Percentiles rank a stretch among this genome's conserved stretches.
Conservation (phyloP, 2,329 filamentous ascomycete genomes). For the Neopestalotiopsis rosae region DNA sequence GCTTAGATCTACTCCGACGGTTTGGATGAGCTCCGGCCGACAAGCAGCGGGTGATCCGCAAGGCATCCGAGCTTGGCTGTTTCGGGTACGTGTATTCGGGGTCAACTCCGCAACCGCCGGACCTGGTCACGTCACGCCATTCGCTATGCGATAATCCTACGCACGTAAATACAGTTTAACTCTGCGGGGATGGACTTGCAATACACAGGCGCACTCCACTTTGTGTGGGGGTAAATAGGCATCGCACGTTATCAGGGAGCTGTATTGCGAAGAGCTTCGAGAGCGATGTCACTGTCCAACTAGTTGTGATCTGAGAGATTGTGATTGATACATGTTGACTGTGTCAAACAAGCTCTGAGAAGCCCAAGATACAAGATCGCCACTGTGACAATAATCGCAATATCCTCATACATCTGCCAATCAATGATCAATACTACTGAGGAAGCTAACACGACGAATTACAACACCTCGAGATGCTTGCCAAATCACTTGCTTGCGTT, state of each 20-base stretch:
- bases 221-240: neutral
- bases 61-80: neutral
- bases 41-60: neutral
- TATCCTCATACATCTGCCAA: no score
- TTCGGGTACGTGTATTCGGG: neutral
- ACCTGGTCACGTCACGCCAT: neutral
- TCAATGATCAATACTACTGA: no score
- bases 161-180: neutral
- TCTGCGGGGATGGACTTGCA: neutral
- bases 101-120: neutral
- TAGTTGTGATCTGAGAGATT: neutral
- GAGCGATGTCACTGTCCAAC: neutral
- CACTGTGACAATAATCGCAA: no score
- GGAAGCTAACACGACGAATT: no score
- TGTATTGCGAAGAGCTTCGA: neutral
- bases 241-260: neutral
- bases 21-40: neutral
- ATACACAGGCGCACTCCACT: neutral
- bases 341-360: no score
- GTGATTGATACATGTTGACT: neutral
- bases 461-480: neutral
- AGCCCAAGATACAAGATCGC: no score
- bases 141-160: neutral
- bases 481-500: neutral
- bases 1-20: no score